Conservation (phyloP, 225 moss, liverwort and hornwort genomes). For the Climacium dendroides region DNA sequence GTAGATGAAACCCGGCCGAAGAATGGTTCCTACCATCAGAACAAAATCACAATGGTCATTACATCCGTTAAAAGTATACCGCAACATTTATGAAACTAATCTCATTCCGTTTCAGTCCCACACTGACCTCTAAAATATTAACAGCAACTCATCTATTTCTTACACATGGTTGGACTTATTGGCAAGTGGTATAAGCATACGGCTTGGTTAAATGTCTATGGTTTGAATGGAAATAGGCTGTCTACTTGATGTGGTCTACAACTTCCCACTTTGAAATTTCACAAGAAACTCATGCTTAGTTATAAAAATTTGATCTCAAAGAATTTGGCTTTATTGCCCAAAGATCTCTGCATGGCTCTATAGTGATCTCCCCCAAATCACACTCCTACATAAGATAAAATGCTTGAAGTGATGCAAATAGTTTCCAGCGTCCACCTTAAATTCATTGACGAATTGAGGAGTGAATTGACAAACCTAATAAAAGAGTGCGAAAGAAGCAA, state of each 20-base stretch:
- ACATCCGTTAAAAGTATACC: no score
- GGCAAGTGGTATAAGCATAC: not conserved
- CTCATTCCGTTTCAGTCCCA: not conserved
- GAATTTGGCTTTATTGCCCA: not conserved
- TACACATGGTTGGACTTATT: not conserved
- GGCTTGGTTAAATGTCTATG: not conserved
- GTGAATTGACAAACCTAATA: not conserved
- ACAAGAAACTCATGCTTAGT: not conserved
- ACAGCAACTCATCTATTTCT: not conserved
- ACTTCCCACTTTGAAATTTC: not conserved
- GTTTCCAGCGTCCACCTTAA: not conserved
- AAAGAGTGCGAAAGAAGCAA: not conserved
- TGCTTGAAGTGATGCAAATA: not conserved
- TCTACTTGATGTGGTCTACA: not conserved
- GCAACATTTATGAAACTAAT: not conserved
- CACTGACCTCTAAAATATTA: not conserved
- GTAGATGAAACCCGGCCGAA: conserved; percentile 73
- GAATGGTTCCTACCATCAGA: conserved; percentile 40
- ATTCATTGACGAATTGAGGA: not conserved
- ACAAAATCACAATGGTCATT: not conserved
- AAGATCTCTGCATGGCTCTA: not conserved
- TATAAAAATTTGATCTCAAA: not conserved
- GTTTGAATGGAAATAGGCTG: not conserved
- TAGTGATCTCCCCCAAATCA: not conserved
- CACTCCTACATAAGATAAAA: not conserved